These are phyloP conservation scores for Lactuca sativa DNA, from an alignment of 129 eudicot species.

Conservation along the genomic window DNA sequence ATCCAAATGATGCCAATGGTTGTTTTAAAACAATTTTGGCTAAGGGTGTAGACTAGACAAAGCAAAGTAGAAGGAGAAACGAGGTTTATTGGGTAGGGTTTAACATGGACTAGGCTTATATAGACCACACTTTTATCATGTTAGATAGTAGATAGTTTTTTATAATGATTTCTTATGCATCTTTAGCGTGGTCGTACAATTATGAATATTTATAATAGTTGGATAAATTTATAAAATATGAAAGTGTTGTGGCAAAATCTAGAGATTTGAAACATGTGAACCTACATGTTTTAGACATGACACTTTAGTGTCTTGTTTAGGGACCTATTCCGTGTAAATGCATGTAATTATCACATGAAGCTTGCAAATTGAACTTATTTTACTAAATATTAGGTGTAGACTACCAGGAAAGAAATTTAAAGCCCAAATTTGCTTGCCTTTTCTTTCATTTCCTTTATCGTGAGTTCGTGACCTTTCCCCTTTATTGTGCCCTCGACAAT, in stretches of 20 bases:
- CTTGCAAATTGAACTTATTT: constrained; percentile 23
- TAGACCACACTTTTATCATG: background rate
- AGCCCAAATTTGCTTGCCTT: constrained; percentile 21
- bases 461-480: constrained; percentile 17
- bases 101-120: constrained; percentile 15
- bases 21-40: background rate
- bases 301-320: constrained; percentile 8
- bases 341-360: constrained; percentile 17
- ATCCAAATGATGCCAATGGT: background rate
- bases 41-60: background rate
- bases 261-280: background rate
- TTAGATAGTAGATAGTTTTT: background rate
- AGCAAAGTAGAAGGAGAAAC: background rate
- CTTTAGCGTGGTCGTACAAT: constrained; percentile 2
- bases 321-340: constrained; percentile 7
- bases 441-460: constrained; percentile 1
- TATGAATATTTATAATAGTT: background rate
- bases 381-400: constrained; percentile 14
- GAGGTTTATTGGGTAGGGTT: background rate
- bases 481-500: constrained; percentile 11
- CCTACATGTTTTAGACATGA: constrained; percentile 13
- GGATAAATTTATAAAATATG: background rate
- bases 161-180: constrained; percentile 1
- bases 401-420: constrained; percentile 12
- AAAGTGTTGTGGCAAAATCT: background rate